Conservation (phyloP, 106 monocot species). For the Chionographis japonica region DNA sequence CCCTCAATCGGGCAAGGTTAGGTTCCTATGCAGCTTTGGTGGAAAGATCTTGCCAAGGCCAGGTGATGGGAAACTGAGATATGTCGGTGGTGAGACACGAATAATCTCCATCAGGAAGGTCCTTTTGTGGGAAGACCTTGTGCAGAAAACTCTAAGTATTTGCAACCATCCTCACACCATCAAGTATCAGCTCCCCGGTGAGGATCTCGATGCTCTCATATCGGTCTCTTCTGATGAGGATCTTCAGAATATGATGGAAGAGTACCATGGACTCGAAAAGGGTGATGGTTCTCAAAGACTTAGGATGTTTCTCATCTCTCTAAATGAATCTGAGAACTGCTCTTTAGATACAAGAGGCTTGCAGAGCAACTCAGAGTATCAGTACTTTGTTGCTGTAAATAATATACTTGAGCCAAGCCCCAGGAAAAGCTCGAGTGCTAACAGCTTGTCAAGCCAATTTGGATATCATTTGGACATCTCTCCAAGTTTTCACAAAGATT, state of each 20-base stretch:
- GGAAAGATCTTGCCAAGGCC: constrained; percentile 93
- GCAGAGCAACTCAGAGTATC: constrained; percentile 48
- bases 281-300: constrained; percentile 55
- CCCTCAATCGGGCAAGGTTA: constrained; percentile 52
- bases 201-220: constrained; percentile 94
- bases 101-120: constrained; percentile 53
- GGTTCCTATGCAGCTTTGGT: constrained; percentile 95
- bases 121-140: constrained; percentile 55
- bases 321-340: constrained; percentile 51
- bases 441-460: constrained; percentile 46
- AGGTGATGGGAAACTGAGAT: constrained; percentile 81
- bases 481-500: constrained; percentile 36
- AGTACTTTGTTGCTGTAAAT: constrained; percentile 86
- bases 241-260: constrained; percentile 97
- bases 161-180: constrained; percentile 74
- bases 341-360: constrained; percentile 32
- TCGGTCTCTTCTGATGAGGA: constrained; percentile 91
- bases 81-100: constrained; percentile 88
- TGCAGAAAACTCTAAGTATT: constrained; percentile 63
- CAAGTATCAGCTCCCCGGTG: constrained; percentile 92
- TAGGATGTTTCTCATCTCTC: constrained; percentile 67
- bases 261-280: constrained; percentile 63
- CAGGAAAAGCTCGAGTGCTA: constrained; percentile 44
- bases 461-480: constrained; percentile 39
- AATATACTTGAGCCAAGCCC: constrained; percentile 55